Evolutionary conservation across 2,329 filamentous ascomycete species (phyloP), one percentile per base, ranked within the genome.

Genomic region (Colletotrichum sansevieriae): DNA sequence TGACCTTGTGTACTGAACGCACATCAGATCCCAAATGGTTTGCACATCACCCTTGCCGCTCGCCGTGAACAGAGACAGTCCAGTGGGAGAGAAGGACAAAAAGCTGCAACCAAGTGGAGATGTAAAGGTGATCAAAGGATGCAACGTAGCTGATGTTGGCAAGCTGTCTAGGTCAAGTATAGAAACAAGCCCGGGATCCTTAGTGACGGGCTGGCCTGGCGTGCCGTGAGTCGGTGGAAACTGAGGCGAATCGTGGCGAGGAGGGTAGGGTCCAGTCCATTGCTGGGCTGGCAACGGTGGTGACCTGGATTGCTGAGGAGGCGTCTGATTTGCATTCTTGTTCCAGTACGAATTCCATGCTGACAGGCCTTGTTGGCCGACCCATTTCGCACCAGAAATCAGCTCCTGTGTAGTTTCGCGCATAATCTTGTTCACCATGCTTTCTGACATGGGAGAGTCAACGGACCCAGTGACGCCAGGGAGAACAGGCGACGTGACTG

Each of bases 271-370:
- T 37, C 78, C 76, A 72, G 82, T 75, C 84, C 87, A 88, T 25
- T 83, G 82, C 72, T 83, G 82, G 20, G 84, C 74, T 71, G 80
- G 73, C 18, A 79, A 74, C 1, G 79, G 76, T 35, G 82, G 76
- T 56, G 86, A 85, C 71, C 83, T 80, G 73, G 76, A 78, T 79
- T 81, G 78, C 71, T 82, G 80, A 73, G 76, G 78, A 78, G 80
- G 78, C 71, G 82, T 80, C 71, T 83, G 84, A 63, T 74, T 78
- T 55, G 82, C 72, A 66, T 83, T 77, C 76, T 87, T 84, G 75
- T 92, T 93, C 88, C 92, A 94, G 80, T 96, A 95, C 74, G 87
- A 91, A 75, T 93, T 94, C 87, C 92, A 93, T 10, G 91, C 90
- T 76, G 93, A 90, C 75, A 90, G 84, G 22, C 92, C 89, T 76